Percentiles rank a stretch among this genome's conserved stretches.
phyloP scores from a whole-genome alignment of 2,329 filamentous ascomycete species.

The Penicillium sp. region DNA sequence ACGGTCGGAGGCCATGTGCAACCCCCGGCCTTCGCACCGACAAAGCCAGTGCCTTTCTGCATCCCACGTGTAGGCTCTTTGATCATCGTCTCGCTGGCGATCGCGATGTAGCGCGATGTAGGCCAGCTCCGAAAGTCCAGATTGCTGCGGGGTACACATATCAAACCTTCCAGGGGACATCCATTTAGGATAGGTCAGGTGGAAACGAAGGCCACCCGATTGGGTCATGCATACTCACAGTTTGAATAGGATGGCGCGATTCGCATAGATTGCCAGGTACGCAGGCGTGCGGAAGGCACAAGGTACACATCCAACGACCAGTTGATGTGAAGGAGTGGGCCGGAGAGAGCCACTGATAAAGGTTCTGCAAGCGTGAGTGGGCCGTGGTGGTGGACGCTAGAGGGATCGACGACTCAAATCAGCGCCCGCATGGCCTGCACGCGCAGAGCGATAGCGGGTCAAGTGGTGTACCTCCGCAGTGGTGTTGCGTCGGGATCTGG shows the following conservation, averaged over 20 bases:
- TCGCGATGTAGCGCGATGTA: background rate
- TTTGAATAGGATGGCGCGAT: background rate
- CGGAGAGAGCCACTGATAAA: background rate
- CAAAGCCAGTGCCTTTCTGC: background rate
- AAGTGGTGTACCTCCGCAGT: background rate
- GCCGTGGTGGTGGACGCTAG: background rate
- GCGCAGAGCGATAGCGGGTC: background rate
- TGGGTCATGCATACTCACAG: constrained; percentile 6
- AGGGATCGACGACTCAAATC: constrained; percentile 10
- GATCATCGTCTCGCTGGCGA: constrained; percentile 3
- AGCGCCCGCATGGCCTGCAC: constrained; percentile 1
- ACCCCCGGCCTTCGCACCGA: constrained; percentile 10
- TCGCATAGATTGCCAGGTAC: constrained; percentile 11
- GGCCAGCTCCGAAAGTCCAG: background rate
- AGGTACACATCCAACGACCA: background rate
- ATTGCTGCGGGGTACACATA: constrained; percentile 13
- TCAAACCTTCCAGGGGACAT: background rate
- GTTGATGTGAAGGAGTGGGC: background rate
- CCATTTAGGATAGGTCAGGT: constrained; percentile 1
- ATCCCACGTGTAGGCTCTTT: constrained; percentile 14
- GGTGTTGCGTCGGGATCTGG: background rate
- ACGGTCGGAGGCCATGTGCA: background rate
- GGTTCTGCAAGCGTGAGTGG: background rate
- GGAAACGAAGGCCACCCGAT: constrained; percentile 12
- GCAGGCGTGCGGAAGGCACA: background rate